Evolutionary conservation across 1,139 yeast species (phyloP).

Genomic region (Geotrichum macrosporum): DNA sequence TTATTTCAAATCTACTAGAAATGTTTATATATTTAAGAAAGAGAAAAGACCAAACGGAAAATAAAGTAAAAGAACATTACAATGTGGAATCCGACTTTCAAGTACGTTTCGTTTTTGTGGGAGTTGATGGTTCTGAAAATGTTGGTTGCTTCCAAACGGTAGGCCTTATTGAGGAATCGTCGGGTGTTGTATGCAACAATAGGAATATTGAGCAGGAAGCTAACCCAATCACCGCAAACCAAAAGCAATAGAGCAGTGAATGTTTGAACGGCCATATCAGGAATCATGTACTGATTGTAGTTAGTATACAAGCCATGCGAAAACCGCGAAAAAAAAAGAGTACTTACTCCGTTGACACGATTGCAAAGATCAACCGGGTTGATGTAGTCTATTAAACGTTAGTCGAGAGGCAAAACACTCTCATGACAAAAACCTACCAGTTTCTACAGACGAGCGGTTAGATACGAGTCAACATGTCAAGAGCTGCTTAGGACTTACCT

Average conservation of each 20-base stretch:
- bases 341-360: constrained; percentile 53
- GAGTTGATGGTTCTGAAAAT: constrained; percentile 85
- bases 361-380: constrained; percentile 92
- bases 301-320: background rate
- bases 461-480: background rate
- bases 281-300: constrained; percentile 51
- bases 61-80: constrained; percentile 86
- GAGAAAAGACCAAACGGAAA: constrained; percentile 94
- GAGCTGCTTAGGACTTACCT: constrained; percentile 35
- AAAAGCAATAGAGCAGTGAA: constrained; percentile 61
- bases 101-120: constrained; percentile 82
- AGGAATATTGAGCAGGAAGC: constrained; percentile 74
- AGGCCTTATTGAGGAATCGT: constrained; percentile 63
- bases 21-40: too few species aligned
- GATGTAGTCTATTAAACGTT: constrained; percentile 57
- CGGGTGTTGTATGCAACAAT: constrained; percentile 72
- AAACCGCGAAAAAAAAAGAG: background rate
- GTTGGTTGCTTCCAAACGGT: constrained; percentile 87
- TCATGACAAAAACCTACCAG: too few species aligned
- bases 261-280: constrained; percentile 81
- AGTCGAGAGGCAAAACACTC: too few species aligned
- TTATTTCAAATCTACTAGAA: too few species aligned
- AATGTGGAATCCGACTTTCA: constrained; percentile 82
- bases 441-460: too few species aligned
- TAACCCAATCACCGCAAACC: constrained; percentile 86